Evolutionary conservation across 768 basidiomycete species (phyloP), one percentile per base, ranked within the genome.

Genomic region (Mycena floridula): DNA sequence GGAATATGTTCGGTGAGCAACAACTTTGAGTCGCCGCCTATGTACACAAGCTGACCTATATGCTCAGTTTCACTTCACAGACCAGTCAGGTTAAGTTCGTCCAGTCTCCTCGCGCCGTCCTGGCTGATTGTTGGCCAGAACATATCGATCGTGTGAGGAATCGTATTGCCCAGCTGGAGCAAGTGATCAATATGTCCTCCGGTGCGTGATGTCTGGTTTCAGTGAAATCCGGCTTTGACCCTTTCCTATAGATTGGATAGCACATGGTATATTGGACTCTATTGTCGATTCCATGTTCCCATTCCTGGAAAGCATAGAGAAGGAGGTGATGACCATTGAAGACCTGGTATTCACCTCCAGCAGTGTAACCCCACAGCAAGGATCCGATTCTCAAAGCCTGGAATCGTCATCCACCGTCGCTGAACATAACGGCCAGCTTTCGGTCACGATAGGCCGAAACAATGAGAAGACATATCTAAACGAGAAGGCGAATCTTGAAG

Each of bases 241-340:
- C 23, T 47, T n/a, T 23, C 16, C 37, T 20, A 28, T 50, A 91
- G 93, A 93, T 58, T 95, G 91, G 90, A 89, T 97, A 51, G 91
- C 90, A 0, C 92, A 97, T 61, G 87, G 84, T 18, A 74, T 96
- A 44, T 68, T 97, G 51, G 94, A 96, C 56, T 94, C 91, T 1
- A 82, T 97, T 42, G 92, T 97, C 18, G 93, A 97, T 58, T 85
- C 89, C 1, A 94, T 94, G 65, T 91, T 92, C 59, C 90, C 90
- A 1, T 73, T 91, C 47, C 67, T 93, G 47, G 76, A 82, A 50
- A 80, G 82, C 47, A 84, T 96, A 27, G 89, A 89, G 55, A 72
- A 70, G 38, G 93, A 95, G 57, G 83, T 90, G 3, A 72, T 80
- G 47, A 77, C 77, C 15, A 82, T 94, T 43, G 90, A 94, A 54